phyloP scores from a whole-genome alignment of 345 rosid genomes.

The Populus davidiana region DNA sequence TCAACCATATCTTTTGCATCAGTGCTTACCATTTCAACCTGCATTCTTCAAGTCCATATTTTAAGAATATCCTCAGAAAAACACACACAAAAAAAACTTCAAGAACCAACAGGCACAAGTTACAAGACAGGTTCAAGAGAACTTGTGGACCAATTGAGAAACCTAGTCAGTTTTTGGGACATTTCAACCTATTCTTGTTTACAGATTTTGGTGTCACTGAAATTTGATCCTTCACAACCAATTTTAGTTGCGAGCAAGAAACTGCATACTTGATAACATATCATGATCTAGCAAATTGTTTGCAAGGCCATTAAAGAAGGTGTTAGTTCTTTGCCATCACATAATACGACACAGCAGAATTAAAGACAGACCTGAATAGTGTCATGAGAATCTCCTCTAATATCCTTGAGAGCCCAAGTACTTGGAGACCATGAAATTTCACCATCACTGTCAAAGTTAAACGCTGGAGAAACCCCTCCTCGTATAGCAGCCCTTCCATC shows the following conservation, averaged over 20 bases:
- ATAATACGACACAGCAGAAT: neutral
- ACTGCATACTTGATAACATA: too few species aligned
- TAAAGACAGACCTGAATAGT: slow-evolving; percentile 41
- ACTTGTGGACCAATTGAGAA: neutral
- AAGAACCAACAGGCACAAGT: neutral
- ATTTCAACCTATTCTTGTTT: neutral
- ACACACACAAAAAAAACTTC: neutral
- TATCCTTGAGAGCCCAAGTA: slow-evolving; percentile 49
- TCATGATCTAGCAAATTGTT: neutral
- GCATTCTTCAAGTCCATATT: slow-evolving; percentile 15
- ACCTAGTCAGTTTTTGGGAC: neutral
- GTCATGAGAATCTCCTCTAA: slow-evolving; percentile 57
- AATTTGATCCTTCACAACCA: neutral
- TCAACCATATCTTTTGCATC: slow-evolving; percentile 46
- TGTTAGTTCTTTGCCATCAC: neutral
- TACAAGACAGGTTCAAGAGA: neutral
- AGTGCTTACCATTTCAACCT: slow-evolving; percentile 61
- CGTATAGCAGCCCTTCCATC: slow-evolving; percentile 53
- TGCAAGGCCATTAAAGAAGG: neutral
- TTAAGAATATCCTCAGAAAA: too few species aligned
- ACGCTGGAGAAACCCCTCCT: slow-evolving; percentile 68
- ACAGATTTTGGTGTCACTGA: neutral
- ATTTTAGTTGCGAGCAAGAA: too few species aligned
- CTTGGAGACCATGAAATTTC: slow-evolving; percentile 44
- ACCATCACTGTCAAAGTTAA: slow-evolving; percentile 40